Conservation (phyloP, 2,329 filamentous ascomycete genomes). For the Phialophora macrospora region DNA sequence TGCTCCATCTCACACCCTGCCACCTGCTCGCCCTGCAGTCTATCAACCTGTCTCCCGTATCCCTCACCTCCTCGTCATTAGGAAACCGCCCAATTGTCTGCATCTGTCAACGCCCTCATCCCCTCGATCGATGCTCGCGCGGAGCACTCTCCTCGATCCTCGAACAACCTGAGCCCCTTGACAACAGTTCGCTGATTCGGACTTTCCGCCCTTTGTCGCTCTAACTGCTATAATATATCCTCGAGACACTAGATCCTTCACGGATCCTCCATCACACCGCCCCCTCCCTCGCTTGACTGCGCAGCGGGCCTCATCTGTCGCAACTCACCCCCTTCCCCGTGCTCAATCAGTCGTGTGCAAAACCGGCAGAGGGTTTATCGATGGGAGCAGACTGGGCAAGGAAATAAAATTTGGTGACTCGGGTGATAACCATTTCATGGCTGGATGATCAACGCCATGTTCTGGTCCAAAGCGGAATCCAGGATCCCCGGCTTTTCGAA, state of each 20-base stretch:
- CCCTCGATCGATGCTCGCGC: constrained; percentile 20
- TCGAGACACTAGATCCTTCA: constrained; percentile 22
- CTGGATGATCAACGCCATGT: constrained; percentile 31
- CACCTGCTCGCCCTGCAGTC: constrained; percentile 6
- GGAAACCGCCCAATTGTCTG: constrained; percentile 11
- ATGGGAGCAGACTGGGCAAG: constrained; percentile 3
- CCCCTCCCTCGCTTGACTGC: constrained; percentile 18
- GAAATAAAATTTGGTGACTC: constrained; percentile 12
- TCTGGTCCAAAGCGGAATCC: constrained; percentile 28
- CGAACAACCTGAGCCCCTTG: constrained; percentile 1
- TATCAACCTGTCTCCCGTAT: constrained; percentile 12
- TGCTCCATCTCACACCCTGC: neutral
- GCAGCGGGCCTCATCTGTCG: constrained; percentile 11
- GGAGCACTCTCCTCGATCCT: constrained; percentile 1
- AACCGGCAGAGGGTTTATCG: neutral
- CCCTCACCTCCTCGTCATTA: constrained; percentile 15
- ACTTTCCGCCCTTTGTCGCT: constrained; percentile 12
- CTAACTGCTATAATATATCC: constrained; percentile 11
- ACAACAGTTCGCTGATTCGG: neutral
- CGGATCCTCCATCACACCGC: constrained; percentile 17
- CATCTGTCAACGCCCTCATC: constrained; percentile 13
- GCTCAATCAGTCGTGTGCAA: neutral
- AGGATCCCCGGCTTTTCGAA: constrained; percentile 16
- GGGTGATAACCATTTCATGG: constrained; percentile 21
- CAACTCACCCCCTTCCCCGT: constrained; percentile 8